Conservation (phyloP, 1,139 yeast genomes). For the Saccharomyces pastorianus region DNA sequence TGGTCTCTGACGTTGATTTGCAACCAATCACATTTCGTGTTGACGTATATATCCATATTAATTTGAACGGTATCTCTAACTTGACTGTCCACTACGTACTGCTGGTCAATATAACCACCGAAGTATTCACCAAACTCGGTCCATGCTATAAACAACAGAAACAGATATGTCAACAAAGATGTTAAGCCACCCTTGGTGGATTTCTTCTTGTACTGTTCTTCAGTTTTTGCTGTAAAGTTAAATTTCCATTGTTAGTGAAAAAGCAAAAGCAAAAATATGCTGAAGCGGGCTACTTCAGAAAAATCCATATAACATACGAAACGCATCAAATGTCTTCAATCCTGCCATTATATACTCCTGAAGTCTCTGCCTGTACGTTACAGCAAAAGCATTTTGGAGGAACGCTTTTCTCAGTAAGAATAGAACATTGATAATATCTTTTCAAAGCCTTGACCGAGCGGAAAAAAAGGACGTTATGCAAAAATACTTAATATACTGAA, state of each 20-base stretch:
- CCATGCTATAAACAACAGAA: conserved; percentile 66
- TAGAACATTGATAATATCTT: not conserved
- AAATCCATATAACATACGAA: conserved; percentile 40
- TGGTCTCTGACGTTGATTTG: conserved; percentile 72
- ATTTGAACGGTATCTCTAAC: conserved; percentile 55
- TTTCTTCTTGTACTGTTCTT: conserved; percentile 64
- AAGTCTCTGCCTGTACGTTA: not conserved
- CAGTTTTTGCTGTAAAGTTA: conserved; percentile 54
- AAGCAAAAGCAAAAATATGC: not conserved
- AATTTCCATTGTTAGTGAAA: conserved; percentile 4
- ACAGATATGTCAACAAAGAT: conserved; percentile 54
- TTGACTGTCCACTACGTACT: conserved; percentile 63
- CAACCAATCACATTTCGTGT: conserved; percentile 73
- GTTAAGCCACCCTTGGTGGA: conserved; percentile 72
- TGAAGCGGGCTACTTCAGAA: not conserved
- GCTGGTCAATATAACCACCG: conserved; percentile 76
- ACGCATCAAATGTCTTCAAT: conserved; percentile 73
- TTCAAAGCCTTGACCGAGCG: not conserved
- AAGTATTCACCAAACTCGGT: conserved; percentile 79
- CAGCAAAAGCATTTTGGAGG: not conserved
- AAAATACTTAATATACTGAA: not conserved
- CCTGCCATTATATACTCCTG: conserved; percentile 23
- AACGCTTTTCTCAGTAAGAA: not conserved
- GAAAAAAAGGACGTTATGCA: not conserved
- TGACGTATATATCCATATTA: conserved; percentile 72